Evolutionary conservation across 2,329 filamentous ascomycete species (phyloP), one percentile per base, ranked within the genome.

Genomic region (Pyrenophora teres): DNA sequence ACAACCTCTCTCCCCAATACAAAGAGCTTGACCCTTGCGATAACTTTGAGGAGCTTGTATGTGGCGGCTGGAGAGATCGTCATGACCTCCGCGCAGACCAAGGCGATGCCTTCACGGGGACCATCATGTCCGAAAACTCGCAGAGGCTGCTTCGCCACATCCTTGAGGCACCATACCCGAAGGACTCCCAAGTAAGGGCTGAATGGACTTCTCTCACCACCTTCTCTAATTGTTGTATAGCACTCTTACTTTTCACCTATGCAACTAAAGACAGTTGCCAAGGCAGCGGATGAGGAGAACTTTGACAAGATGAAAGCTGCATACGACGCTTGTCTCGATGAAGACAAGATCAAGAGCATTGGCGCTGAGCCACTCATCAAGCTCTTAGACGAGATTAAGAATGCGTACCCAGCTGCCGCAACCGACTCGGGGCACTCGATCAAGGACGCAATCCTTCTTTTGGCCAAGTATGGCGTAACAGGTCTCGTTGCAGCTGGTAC

Each of bases 1-100:
- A 84, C 57, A 87, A 84, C 52, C 73, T 88, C 12, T 82, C 84
- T 13, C 81, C 84, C 6, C 76, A 85, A 43, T 86, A 88, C 69
- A 77, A 82, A 52, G 71, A 83, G 2, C 75, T 90, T 33, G 85
- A 90, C 65, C 83, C 87, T 1, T 90, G 87, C 62, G 81, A 78
- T n/a, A 74, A 89, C 63, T 90, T 90, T 53, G 84, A 88, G 53
- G 77, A 85, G 66, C 80, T 85, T 49, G 84, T 85, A 16, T 89
- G 87, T 61, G 86, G 84, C 48, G 87, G 87, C 9, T 90, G 86
- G 82, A 77, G 81, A 45, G 77, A 83, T 18, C 78, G 76, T 8
- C 82, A 89, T 72, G 86, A 88, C 62, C 80, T 89, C 51, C 81
- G 86, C 3, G 75, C 83, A 3, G 87, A 89, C 63, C 82, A 86